A percentile compares a stretch with the other conserved stretches of the same genome.
phyloP scores from a whole-genome alignment of 768 basidiomycete genomes.

The Saitozyma sp. region DNA sequence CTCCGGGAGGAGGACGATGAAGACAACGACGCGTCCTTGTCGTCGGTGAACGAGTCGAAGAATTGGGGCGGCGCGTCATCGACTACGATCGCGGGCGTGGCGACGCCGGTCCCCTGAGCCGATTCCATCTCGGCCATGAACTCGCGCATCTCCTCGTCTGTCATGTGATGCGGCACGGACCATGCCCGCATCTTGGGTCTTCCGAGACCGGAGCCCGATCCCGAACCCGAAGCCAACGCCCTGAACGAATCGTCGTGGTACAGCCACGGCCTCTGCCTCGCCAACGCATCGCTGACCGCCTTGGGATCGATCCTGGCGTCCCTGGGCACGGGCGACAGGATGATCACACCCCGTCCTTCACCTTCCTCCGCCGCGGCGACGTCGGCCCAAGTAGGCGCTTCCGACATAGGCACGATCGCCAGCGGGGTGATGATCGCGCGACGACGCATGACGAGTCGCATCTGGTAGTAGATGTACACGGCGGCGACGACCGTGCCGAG shows the following conservation, averaged over 20 bases:
- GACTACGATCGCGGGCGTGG: no score
- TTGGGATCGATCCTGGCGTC: neutral
- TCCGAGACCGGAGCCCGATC: neutral
- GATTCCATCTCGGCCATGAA: constrained; percentile 29
- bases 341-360: neutral
- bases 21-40: neutral
- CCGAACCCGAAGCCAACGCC: no score
- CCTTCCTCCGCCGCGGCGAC: constrained; percentile 12
- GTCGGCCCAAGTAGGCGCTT: constrained; percentile 18
- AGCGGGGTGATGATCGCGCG: constrained; percentile 22
- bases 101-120: neutral
- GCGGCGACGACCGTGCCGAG: constrained; percentile 47
- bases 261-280: neutral
- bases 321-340: no score
- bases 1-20: neutral
- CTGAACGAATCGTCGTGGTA: no score
- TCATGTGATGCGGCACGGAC: constrained; percentile 39
- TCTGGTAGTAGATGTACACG: constrained; percentile 50
- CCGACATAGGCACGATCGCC: constrained; percentile 7
- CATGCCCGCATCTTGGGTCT: constrained; percentile 19
- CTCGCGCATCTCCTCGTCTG: constrained; percentile 35
- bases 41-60: constrained; percentile 1
- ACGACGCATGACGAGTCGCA: constrained; percentile 43
- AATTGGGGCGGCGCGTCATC: neutral
- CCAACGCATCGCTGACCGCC: constrained; percentile 8